Conservation (phyloP, 2,329 filamentous ascomycete genomes). For the Penicillium verrucosum region DNA sequence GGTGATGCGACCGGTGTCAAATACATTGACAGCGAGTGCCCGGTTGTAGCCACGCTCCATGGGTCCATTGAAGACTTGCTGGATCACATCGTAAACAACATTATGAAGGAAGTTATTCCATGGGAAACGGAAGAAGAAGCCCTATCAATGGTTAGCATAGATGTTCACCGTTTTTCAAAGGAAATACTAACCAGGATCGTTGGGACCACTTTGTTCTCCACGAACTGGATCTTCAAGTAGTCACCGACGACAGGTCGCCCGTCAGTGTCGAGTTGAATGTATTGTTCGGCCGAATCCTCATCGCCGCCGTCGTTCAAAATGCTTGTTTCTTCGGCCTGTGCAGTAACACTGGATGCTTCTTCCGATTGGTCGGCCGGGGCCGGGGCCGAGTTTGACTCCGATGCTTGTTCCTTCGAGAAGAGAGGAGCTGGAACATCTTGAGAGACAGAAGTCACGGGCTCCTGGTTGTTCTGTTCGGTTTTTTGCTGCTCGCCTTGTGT, state of each 20-base stretch:
- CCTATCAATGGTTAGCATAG: conserved; percentile 50
- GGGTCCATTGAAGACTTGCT: conserved; percentile 97
- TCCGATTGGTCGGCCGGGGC: conserved; percentile 18
- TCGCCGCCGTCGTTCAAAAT: conserved; percentile 20
- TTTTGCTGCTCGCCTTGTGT: conserved; percentile 6
- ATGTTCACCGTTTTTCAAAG: neutral
- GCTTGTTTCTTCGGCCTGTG: conserved; percentile 19
- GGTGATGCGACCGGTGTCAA: conserved; percentile 85
- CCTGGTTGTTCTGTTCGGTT: conserved; percentile 5
- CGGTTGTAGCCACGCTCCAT: conserved; percentile 96
- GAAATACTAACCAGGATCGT: conserved; percentile 75
- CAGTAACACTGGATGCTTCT: conserved; percentile 12
- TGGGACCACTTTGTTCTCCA: conserved; percentile 88
- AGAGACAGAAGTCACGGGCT: conserved; percentile 52
- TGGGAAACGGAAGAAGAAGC: conserved; percentile 96
- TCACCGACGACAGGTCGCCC: conserved; percentile 85
- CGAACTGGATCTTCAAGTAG: conserved; percentile 92
- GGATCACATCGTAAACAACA: conserved; percentile 97
- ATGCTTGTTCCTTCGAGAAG: conserved; percentile 47
- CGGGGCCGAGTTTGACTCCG: conserved; percentile 19
- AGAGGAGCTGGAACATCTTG: conserved; percentile 69
- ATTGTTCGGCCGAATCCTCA: conserved; percentile 30
- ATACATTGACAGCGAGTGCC: conserved; percentile 83
- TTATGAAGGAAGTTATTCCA: conserved; percentile 99
- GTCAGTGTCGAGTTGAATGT: conserved; percentile 58